Evolutionary conservation across 306 rosid genomes (phyloP).

Genomic region (Prunus dulcis): DNA sequence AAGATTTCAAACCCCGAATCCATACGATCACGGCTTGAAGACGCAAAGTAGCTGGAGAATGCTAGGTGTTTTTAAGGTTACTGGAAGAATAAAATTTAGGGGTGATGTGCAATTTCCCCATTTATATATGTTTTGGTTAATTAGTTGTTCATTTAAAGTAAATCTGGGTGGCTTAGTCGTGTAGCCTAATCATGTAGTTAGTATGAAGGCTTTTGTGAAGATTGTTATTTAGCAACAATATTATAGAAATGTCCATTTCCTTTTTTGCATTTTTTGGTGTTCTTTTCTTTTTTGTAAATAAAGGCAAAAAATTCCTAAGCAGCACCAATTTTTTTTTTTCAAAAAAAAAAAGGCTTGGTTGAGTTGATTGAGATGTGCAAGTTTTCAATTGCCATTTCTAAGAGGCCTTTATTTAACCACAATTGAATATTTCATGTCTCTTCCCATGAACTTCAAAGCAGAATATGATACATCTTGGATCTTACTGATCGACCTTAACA

Average conservation of each 20-base stretch:
- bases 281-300: neutral
- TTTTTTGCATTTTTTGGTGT: neutral
- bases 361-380: neutral
- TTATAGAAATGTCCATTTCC: neutral
- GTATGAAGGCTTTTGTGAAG: neutral
- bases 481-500: neutral
- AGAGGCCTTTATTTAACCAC: neutral
- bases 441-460: neutral
- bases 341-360: neutral
- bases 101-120: neutral
- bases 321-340: neutral
- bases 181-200: neutral
- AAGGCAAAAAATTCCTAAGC: neutral
- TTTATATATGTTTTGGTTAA: slow-evolving; percentile 3
- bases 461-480: neutral
- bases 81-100: neutral
- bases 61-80: neutral
- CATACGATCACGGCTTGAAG: slow-evolving; percentile 53
- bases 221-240: neutral
- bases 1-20: slow-evolving; percentile 37
- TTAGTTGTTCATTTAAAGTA: slow-evolving; percentile 1
- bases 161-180: neutral
- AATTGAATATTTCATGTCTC: neutral
- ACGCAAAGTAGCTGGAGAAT: slow-evolving; percentile 39
- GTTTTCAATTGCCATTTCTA: neutral